Base-by-base conservation (phyloP, 1,139 yeast genomes). In the Hanseniaspora gamundiae region DNA sequence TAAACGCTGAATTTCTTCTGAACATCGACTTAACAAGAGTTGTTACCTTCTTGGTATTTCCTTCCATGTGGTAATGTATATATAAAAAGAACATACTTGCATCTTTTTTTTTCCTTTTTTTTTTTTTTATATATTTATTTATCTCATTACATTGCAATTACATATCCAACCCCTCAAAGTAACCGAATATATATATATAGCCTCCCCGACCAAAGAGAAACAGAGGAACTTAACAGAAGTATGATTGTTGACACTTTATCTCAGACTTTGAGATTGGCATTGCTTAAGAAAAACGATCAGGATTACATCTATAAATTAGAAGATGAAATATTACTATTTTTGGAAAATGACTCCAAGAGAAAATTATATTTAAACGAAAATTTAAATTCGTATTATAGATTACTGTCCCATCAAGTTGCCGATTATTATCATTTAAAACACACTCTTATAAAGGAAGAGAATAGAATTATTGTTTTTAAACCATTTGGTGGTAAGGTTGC, bases 321-420 rank as follows among this genome's bases (percentile, higher is more conserved):
- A 52, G 62, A 66, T 14, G 66, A 66, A 28, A 68, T 78, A 42
- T 58, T 62, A 21, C 14, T 17, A 21, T 36, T 36, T 24, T 14
- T 36, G 17, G 20, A 36, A 21, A 11, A 21, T 36, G 19, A 20
- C 6, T 9, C 17, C 4, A 10, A 10, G 14, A n/a, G 20, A 22
- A 22, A 17, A 13, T 11, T 36, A 11, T 36, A 21, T n/a, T 22
- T 36, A 22, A 24, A 36, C 17, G 26, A 9, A n/a, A 22, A 39
- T 24, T 67, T 76, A 68, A 81, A 81, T 58, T 77, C 85, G 2
- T 81, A 78, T 57, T 78, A 76, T 52, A 62, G 88, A 50, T 62
- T 81, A 35, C 60, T 81, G 44, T 70, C 80, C 1, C 87, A 81
- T 58, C 82, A 80, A 49, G 62, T 80, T 28, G 83, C 87, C 14